Percentiles rank a stretch among this genome's conserved stretches.
phyloP scores from a whole-genome alignment of 441 rosid species.

The Hura crepitans region DNA sequence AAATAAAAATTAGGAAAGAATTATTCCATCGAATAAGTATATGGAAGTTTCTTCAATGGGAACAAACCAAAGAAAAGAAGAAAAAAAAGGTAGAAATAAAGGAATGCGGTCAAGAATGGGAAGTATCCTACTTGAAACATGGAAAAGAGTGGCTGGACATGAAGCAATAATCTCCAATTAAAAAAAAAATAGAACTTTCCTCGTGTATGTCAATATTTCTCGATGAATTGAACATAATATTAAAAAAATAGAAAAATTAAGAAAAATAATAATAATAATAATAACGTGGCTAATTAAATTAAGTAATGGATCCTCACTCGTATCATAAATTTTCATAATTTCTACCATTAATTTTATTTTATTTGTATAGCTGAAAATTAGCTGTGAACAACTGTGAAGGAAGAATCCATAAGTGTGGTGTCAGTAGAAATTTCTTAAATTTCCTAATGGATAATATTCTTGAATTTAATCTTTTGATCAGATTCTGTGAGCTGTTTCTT shows the following conservation, averaged over 20 bases:
- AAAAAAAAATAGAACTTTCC: neutral
- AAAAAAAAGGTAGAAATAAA: too few species aligned
- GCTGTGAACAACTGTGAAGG: slow-evolving; percentile 13
- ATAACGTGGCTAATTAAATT: neutral
- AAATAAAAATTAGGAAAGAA: too few species aligned
- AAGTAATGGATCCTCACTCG: neutral
- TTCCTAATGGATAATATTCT: neutral
- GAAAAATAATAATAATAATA: neutral
- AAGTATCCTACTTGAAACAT: neutral
- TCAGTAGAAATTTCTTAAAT: neutral
- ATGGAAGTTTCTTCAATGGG: slow-evolving; percentile 10
- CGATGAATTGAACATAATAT: neutral
- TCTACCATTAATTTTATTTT: neutral
- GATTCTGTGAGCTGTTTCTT: slow-evolving; percentile 12
- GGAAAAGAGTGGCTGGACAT: neutral
- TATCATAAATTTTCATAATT: neutral
- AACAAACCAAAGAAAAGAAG: too few species aligned
- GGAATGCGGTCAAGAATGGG: neutral
- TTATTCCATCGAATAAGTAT: too few species aligned
- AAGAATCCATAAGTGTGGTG: neutral
- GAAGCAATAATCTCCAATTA: neutral
- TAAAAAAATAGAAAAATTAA: neutral
- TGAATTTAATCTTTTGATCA: neutral
- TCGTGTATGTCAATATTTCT: neutral
- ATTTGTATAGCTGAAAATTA: neutral